Evolutionary conservation across 768 basidiomycete species (phyloP), one percentile per base, ranked within the genome.

Genomic region (Russula earlei): DNA sequence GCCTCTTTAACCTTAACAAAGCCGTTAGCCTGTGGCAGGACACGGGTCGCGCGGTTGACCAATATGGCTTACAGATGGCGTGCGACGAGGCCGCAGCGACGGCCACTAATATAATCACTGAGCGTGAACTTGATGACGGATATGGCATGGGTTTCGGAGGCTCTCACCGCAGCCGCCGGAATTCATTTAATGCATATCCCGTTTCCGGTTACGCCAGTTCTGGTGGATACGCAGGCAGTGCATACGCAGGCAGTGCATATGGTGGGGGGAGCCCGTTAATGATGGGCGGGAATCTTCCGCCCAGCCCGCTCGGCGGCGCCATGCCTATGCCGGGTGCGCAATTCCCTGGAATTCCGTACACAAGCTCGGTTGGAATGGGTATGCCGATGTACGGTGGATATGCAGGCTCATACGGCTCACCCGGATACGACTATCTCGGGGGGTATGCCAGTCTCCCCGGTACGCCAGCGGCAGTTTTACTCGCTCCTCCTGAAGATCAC

Each of bases 21-120:
- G 85, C 79, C 4, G 74, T 77, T 20, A 76, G 78, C 29, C 68
- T 89, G 4, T 73, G 84, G 66, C 74, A 77, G 38, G 79, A 73
- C 58, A 69, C 79, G 11, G 67, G 72, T 10, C 75, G 77, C 19
- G 65, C 69, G 0, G 57, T 68, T 4, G 70, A 64, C 45, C 62
- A 62, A 50, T 52, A 52, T 38, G 52, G 51, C 19, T 24, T 49
- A 11, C 60, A 57, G 22, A 25, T 45, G 7, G 55, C 62, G 1
- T 56, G 55, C 1, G 62, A 58, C 11, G 19, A 55, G 2, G 62
- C 62, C 2, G 62, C 62, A 10, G 55, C 55, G 12, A 62, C 62
- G 3, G 60, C 53, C 12, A 22, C 27, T 14, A 12, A 40, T 17
- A 61, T 62, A 11, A 19, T 48, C 10, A 19, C 24, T 17, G 59